phyloP scores from a whole-genome alignment of 2,329 filamentous ascomycete species.

The Pseudogymnoascus sp. region DNA sequence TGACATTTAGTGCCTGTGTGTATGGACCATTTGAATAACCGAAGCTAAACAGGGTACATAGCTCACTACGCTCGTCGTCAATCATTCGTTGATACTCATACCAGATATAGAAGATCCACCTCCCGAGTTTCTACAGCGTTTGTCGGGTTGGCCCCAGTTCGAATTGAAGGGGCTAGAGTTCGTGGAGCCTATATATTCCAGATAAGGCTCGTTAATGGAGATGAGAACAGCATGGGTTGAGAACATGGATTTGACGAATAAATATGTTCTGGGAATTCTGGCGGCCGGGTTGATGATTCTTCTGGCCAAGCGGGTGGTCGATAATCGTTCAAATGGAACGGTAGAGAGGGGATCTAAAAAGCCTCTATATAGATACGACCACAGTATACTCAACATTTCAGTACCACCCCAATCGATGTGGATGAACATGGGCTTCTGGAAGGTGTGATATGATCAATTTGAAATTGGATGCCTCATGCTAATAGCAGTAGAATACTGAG shows the following conservation, averaged over 20 bases:
- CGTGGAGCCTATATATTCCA: not conserved
- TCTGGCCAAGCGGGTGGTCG: conserved; percentile 1
- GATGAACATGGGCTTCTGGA: conserved; percentile 18
- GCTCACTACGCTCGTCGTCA: not conserved
- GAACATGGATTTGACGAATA: conserved; percentile 10
- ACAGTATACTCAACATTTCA: conserved; percentile 15
- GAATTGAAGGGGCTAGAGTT: not conserved
- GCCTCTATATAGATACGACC: conserved; percentile 15
- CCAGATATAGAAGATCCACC: not conserved
- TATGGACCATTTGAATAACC: not conserved
- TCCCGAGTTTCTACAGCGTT: not conserved
- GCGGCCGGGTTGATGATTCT: conserved; percentile 7
- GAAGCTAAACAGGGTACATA: not conserved
- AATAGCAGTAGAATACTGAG: conserved; percentile 11
- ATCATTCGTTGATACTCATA: not conserved
- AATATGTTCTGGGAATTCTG: conserved; percentile 10
- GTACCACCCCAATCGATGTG: conserved; percentile 14
- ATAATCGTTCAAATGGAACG: conserved; percentile 7
- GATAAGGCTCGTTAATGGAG: not conserved
- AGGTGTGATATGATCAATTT: conserved; percentile 10
- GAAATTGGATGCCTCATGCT: not conserved
- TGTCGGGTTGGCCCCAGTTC: not conserved
- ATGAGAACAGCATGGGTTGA: not conserved
- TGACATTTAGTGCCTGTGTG: not conserved
- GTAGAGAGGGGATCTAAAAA: not conserved